Percentiles rank a stretch among this genome's conserved stretches.
These are phyloP conservation scores for Vitis cinerea DNA, from an alignment of 164 flowering plant genomes.

Conservation along the genomic window DNA sequence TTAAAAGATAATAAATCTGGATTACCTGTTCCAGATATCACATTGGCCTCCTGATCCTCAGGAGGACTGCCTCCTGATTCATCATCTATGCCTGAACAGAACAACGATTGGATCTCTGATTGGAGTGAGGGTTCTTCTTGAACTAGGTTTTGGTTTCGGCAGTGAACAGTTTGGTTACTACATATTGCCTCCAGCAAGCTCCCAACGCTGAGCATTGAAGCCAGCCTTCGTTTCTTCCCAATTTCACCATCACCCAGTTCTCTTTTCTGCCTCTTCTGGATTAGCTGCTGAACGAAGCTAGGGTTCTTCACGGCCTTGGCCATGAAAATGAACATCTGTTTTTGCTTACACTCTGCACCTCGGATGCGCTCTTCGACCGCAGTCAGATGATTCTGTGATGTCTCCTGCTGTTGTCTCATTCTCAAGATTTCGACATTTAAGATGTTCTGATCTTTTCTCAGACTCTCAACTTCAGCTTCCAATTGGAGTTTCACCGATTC, in stretches of 20 bases:
- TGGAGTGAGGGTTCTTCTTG: slow-evolving; percentile 25
- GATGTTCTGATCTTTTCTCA: slow-evolving; percentile 41
- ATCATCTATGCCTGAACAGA: slow-evolving; percentile 16
- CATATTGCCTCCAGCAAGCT: slow-evolving; percentile 18
- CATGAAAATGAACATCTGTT: slow-evolving; percentile 46
- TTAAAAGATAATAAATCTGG: slow-evolving; percentile 19
- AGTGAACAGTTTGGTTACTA: neutral
- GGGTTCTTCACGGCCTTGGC: slow-evolving; percentile 43
- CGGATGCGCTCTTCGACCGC: slow-evolving; percentile 44
- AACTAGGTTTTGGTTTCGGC: slow-evolving; percentile 1
- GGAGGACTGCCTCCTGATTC: slow-evolving; percentile 2
- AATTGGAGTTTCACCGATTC: slow-evolving; percentile 26
- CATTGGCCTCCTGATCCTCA: slow-evolving; percentile 8
- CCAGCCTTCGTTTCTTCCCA: slow-evolving; percentile 38
- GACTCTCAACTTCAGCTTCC: slow-evolving; percentile 46
- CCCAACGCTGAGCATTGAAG: slow-evolving; percentile 13
- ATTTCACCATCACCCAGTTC: slow-evolving; percentile 26
- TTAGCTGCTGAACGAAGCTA: slow-evolving; percentile 34
- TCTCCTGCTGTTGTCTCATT: slow-evolving; percentile 53
- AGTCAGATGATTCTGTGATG: slow-evolving; percentile 27
- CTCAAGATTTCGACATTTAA: slow-evolving; percentile 51
- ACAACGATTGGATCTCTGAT: slow-evolving; percentile 19
- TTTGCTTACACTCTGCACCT: slow-evolving; percentile 45
- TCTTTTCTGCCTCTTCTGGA: slow-evolving; percentile 26
- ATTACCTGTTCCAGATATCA: neutral